Evolutionary conservation across 495 filamentous ascomycete genomes (phyloP), one percentile per base, ranked within the genome.

Genomic region (Hypoxylon crocopeplum): DNA sequence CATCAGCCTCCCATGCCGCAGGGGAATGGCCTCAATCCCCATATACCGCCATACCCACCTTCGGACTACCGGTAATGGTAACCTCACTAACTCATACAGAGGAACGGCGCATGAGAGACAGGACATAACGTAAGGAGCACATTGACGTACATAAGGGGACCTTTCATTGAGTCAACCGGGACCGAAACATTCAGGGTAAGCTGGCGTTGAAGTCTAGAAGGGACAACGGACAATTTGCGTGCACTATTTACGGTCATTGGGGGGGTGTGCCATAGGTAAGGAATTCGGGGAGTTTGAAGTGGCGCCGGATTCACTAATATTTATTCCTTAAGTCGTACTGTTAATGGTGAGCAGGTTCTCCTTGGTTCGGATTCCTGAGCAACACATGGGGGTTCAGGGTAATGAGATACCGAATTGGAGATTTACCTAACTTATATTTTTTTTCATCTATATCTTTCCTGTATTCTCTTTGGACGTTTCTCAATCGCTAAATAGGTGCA

Each of bases 151-250:
- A 32, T 48, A 58, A 48, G 41, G 36, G 53, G 12, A 4, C n/a
- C 19, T 20, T 22, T 25, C 22, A 40, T 54, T 40, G 21, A 16
- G 16, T 48, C 13, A 39, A 20, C 15, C 36, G 48, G 32, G 41
- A 21, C 36, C n/a, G 25, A 21, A 30, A n/a, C 15, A 21, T 45
- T 39, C 24, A 7, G 39, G 45, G 17, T 24, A 30, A 47, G 16
- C 13, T 48, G 41, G 59, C 34, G 52, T 57, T 63, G 40, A 29
- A 51, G 24, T 51, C 34, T 53, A 63, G 60, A 63, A n/a, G n/a
- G n/a, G n/a, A n/a, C n/a, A n/a, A n/a, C 19, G 42, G 48, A 40
- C 33, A 49, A 44, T 51, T 45, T 41, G 40, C 42, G 41, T 46
- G 29, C 41, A 30, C 41, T 48, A 45, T 34, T 21, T 16, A 32